Evolutionary conservation across 768 basidiomycete genomes (phyloP).

Genomic region (Tricholoma hemisulphureum): DNA sequence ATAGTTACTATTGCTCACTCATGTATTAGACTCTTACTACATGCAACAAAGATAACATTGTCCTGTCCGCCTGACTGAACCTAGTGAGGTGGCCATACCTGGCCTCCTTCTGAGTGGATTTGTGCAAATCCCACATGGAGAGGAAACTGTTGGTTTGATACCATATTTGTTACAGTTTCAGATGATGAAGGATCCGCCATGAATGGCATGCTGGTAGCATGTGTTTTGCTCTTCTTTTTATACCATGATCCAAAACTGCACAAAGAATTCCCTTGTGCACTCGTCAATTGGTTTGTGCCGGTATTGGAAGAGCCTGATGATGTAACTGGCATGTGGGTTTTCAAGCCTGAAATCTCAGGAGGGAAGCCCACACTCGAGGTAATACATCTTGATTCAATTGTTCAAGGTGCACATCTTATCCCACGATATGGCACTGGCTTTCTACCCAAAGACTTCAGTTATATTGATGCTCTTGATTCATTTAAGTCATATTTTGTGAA

Average conservation of each 20-base stretch:
- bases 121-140: background rate
- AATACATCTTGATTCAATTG: background rate
- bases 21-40: no score
- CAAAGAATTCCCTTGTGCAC: background rate
- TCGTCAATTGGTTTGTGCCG: background rate
- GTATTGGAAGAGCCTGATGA: background rate
- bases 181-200: background rate
- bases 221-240: background rate
- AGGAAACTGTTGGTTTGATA: background rate
- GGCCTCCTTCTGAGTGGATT: no score
- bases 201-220: background rate
- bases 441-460: background rate
- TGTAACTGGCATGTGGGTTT: background rate
- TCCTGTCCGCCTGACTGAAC: no score
- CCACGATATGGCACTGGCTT: background rate
- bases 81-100: no score
- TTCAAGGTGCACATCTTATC: background rate
- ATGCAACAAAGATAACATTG: no score
- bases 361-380: background rate
- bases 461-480: background rate
- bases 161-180: background rate
- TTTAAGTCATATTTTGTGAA: background rate
- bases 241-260: background rate
- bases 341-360: background rate
- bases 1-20: no score